These are phyloP conservation scores for Coemansia sp. DNA, from an alignment of 192 early-diverging fungal genomes.

Conservation along the genomic window DNA sequence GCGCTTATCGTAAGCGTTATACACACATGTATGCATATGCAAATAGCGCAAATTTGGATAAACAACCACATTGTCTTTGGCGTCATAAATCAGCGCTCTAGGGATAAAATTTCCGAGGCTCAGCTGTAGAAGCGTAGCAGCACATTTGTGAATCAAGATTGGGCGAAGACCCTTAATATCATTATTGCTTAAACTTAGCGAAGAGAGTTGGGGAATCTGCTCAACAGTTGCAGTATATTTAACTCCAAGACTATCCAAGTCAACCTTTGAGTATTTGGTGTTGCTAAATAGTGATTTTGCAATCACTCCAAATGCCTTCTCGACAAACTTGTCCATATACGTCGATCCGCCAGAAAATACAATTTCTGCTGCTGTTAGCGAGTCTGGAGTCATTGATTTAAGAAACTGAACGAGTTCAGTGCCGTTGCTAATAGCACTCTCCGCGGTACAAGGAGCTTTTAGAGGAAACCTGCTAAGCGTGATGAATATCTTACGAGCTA, in stretches of 20 bases:
- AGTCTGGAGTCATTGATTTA: neutral
- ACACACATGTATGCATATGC: neutral
- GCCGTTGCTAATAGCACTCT: neutral
- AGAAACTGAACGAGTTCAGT: neutral
- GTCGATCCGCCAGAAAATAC: neutral
- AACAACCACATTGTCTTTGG: neutral
- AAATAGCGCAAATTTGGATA: slow-evolving; percentile 9
- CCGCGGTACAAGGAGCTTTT: neutral
- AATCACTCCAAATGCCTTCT: neutral
- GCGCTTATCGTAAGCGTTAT: neutral
- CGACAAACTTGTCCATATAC: neutral
- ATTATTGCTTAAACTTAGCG: neutral
- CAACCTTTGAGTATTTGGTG: neutral
- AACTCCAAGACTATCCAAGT: neutral
- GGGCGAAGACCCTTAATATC: neutral
- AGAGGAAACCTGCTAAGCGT: neutral
- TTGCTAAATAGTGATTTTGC: neutral
- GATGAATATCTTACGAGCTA: neutral
- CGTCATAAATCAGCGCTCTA: neutral
- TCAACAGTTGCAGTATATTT: neutral
- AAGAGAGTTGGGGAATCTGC: neutral
- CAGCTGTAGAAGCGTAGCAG: neutral
- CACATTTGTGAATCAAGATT: neutral
- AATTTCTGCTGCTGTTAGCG: neutral
- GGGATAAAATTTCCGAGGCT: neutral